Evolutionary conservation across 2,329 filamentous ascomycete genomes (phyloP), one percentile per base, ranked within the genome.

Genomic region (Colletotrichum nymphaeae): DNA sequence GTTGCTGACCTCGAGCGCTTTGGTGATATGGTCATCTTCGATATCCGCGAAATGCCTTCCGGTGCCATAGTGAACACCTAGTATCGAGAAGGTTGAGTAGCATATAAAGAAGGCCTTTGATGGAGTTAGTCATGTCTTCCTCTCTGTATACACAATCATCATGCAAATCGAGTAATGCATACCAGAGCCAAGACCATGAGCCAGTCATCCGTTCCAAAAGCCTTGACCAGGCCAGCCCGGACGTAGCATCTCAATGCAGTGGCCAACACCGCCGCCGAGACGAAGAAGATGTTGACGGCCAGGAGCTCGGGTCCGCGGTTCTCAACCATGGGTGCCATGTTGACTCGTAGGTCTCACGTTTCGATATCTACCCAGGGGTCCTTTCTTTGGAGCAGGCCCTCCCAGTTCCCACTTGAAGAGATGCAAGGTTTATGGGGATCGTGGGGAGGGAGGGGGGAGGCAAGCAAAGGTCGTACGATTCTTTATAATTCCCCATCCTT

Each of bases 141-240:
- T 35, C 11, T 35, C 32, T 35, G 32, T 35, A 35, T 8, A 49
- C 42, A 22, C 14, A 8, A 4, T 26, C 35, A 11, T 16, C n/a
- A 30, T 14, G 55, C 28, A n/a, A 32, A n/a, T 22, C 19, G 30
- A 35, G 12, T 11, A 5, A 22, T 69, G n/a, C 75, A 62, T 78
- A 83, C 82, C 68, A 81, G 76, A 35, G 84, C 83, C 46, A 76
- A 68, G 0, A 79, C 59, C 83, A 85, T 85, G 64, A 81, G 77
- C 79, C 79, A 83, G 73, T 85, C 83, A 71, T 85, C 83, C 9
- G 78, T 63, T 1, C 83, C 83, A 75, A 85, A 85, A 42, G 79
- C 80, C 74, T 80, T 83, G 42, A 85, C 80, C 14, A 85, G 67
- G 6, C 74, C 74, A 1, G 78, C 62, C 26, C 83, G 80, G 22